These are phyloP conservation scores for Silene uniflora DNA, from an alignment of 148 eudicot species.

Conservation along the genomic window DNA sequence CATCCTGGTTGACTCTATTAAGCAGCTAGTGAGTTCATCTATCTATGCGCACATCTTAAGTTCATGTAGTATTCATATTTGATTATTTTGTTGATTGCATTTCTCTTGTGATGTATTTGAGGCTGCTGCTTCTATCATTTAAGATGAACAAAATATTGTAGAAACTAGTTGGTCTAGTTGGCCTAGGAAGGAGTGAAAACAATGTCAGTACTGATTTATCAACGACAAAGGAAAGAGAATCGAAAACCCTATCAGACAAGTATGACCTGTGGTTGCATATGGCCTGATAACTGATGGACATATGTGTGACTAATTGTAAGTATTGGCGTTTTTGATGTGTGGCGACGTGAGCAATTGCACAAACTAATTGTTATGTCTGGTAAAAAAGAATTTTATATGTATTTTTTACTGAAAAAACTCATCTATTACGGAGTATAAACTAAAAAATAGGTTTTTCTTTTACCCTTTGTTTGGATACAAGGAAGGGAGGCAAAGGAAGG, in stretches of 20 bases:
- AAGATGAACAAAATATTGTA: no score
- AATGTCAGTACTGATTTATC: neutral
- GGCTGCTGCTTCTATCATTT: neutral
- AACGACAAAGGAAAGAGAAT: neutral
- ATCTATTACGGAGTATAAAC: neutral
- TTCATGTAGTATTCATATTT: neutral
- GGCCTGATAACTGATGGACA: neutral
- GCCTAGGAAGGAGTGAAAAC: neutral
- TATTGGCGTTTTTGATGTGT: neutral
- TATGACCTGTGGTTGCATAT: neutral
- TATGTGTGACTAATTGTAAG: neutral
- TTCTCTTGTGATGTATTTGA: neutral
- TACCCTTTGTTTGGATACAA: no score
- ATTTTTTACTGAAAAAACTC: neutral
- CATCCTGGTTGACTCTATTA: slow-evolving; percentile 74
- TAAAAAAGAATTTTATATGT: neutral
- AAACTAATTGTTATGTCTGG: neutral
- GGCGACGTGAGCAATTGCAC: neutral
- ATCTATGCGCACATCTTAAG: neutral
- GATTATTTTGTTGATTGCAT: neutral
- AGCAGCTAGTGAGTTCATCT: slow-evolving; percentile 70
- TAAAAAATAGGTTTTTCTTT: neutral
- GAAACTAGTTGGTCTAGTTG: neutral
- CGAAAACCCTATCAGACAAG: neutral
- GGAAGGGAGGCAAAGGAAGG: no score